phyloP scores from a whole-genome alignment of 1,284 basidiomycete genomes.

The Naganishia cerealis region DNA sequence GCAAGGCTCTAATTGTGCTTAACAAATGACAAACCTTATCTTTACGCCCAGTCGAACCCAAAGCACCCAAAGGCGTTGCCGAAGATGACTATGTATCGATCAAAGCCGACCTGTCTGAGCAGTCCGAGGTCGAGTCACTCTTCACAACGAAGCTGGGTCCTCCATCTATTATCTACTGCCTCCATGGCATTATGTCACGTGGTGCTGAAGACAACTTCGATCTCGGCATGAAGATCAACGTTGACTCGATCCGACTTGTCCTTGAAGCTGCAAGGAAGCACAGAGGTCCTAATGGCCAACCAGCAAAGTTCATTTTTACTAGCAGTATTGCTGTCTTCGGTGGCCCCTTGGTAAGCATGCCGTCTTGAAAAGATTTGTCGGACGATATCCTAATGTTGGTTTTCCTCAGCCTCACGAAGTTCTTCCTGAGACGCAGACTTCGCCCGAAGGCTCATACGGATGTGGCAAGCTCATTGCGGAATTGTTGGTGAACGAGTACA shows the following conservation, averaged over 20 bases:
- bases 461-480: conserved; percentile 63
- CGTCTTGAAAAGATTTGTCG: not conserved
- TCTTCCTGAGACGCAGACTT: conserved; percentile 59
- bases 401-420: conserved; percentile 58
- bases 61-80: conserved; percentile 54
- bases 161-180: conserved; percentile 57
- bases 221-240: conserved; percentile 63
- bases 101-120: conserved; percentile 60
- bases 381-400: not conserved
- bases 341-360: conserved; percentile 57
- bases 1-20: not conserved
- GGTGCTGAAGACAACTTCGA: conserved; percentile 67
- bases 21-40: too few species aligned
- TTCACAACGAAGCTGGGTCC: conserved; percentile 48
- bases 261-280: conserved; percentile 58
- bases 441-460: conserved; percentile 64
- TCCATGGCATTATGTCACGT: conserved; percentile 66
- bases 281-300: conserved; percentile 36
- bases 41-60: conserved; percentile 55
- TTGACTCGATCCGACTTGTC: conserved; percentile 62
- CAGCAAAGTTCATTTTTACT: conserved; percentile 64
- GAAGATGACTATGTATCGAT: conserved; percentile 50
- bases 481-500: conserved; percentile 64
- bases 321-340: conserved; percentile 68
- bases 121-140: conserved; percentile 55